phyloP scores from a whole-genome alignment of 148 eudicot species.

The Cornus kousa region DNA sequence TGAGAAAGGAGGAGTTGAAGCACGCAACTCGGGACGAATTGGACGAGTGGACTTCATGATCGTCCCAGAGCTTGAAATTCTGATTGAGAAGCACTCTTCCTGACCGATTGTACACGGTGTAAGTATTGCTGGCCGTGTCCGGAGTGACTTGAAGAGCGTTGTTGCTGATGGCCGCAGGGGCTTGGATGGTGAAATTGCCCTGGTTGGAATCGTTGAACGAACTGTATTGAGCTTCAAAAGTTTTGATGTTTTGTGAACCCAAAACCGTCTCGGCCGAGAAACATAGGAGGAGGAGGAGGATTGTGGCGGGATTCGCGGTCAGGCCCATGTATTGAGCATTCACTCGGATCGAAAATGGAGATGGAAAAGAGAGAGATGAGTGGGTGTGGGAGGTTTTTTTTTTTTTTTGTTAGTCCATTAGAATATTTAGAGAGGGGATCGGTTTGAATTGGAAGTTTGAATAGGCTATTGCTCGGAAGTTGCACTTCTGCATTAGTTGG shows the following conservation, averaged over 20 bases:
- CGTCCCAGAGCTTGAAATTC: conserved; percentile 55
- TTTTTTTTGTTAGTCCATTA: too few relatives aligned
- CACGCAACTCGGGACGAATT: conserved; percentile 35
- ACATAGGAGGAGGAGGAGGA: conserved; percentile 9
- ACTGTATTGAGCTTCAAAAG: conserved; percentile 13
- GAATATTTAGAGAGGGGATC: not conserved
- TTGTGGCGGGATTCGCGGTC: not conserved
- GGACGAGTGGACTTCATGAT: not conserved
- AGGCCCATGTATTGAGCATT: not conserved
- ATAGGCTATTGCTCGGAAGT: not conserved
- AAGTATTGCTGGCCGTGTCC: conserved; percentile 44
- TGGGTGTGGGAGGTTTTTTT: not conserved
- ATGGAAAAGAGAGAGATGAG: not conserved
- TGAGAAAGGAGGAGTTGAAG: conserved; percentile 54
- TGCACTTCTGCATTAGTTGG: not conserved
- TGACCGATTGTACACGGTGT: conserved; percentile 25
- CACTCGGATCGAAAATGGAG: not conserved
- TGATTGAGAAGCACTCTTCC: conserved; percentile 42
- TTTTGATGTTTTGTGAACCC: conserved; percentile 11
- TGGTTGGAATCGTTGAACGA: conserved; percentile 37
- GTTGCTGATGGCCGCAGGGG: conserved; percentile 50
- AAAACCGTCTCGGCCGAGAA: conserved; percentile 8
- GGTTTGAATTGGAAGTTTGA: not conserved
- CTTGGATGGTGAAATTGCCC: conserved; percentile 12
- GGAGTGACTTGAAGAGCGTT: conserved; percentile 74